Percentiles rank a stretch among this genome's conserved stretches.
Evolutionary conservation across 2,329 filamentous ascomycete species (phyloP).

Genomic region (Alternaria sp.): DNA sequence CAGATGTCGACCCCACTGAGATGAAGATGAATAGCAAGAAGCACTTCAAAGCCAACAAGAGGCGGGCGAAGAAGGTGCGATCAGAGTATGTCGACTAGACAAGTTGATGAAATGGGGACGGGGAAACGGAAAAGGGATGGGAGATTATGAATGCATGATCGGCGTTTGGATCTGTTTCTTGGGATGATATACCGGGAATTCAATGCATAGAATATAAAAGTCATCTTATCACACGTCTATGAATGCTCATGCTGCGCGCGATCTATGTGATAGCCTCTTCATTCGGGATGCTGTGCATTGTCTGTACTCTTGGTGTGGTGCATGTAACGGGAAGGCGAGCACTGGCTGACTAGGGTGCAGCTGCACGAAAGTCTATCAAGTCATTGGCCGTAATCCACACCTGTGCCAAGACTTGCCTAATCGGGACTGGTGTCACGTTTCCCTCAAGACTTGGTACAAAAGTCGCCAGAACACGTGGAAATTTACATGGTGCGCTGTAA

Average conservation of each 20-base stretch:
- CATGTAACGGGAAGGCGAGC: no score
- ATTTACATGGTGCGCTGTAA: background rate
- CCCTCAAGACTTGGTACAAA: background rate
- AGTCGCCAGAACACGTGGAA: background rate
- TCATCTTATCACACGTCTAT: no score
- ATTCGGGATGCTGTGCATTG: no score
- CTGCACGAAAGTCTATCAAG: background rate
- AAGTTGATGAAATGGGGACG: background rate
- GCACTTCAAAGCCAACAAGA: conserved; percentile 84
- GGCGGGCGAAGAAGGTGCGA: conserved; percentile 62
- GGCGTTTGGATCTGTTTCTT: conserved; percentile 8
- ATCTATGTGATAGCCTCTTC: no score
- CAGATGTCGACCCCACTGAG: conserved; percentile 82
- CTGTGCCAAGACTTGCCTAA: background rate
- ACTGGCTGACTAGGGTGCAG: no score
- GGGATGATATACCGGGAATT: conserved; percentile 1
- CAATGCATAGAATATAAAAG: background rate
- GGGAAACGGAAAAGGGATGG: background rate
- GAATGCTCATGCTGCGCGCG: no score
- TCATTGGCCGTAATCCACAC: background rate
- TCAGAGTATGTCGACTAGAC: conserved; percentile 45
- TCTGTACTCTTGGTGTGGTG: no score
- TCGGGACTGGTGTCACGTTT: background rate
- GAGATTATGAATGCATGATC: conserved; percentile 11
- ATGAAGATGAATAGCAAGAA: conserved; percentile 80